Percentiles rank a stretch among this genome's conserved stretches.
Conservation (phyloP, 768 basidiomycete genomes). For the Leccinum truebloodii region DNA sequence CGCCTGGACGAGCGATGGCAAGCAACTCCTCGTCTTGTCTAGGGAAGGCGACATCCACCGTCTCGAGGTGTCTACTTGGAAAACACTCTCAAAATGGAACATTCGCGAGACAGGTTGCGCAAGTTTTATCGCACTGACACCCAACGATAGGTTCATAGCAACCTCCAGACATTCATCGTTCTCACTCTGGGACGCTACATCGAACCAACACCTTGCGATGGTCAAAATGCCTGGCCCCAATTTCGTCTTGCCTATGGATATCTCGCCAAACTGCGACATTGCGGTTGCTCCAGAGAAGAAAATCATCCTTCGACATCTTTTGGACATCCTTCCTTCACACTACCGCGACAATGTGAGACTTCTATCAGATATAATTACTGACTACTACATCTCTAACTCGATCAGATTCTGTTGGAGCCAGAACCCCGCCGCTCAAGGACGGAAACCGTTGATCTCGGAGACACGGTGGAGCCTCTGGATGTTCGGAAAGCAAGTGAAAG, state of each 20-base stretch:
- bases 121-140: background rate
- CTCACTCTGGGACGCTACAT: background rate
- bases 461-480: no score
- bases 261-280: background rate
- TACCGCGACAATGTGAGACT: background rate
- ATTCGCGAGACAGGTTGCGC: no score
- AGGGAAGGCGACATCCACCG: background rate
- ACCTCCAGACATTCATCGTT: background rate
- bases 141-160: background rate
- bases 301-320: background rate
- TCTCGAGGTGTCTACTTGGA: background rate
- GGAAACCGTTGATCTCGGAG: background rate
- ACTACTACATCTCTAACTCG: no score
- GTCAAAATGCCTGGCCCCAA: background rate
- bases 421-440: background rate
- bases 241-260: background rate
- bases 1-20: background rate
- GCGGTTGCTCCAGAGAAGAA: background rate
- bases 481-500: background rate
- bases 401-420: background rate
- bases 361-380: background rate
- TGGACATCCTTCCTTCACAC: background rate
- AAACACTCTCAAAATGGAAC: no score
- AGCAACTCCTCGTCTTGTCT: background rate
- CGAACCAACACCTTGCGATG: background rate